Evolutionary conservation across 2,329 filamentous ascomycete genomes (phyloP).

Genomic region (Talaromyces rugulosus): DNA sequence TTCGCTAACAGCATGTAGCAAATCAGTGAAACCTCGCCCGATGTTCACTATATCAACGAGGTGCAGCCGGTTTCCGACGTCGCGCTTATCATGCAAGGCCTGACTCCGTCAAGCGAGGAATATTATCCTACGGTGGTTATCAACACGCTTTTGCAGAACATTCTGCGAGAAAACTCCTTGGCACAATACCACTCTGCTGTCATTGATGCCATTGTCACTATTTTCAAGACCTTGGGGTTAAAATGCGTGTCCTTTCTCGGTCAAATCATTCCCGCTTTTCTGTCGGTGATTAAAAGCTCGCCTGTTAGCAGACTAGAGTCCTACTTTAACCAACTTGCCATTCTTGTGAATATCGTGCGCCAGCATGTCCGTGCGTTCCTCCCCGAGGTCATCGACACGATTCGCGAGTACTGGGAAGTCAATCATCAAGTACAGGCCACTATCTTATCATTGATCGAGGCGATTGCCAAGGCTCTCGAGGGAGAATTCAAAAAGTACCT

Average conservation of each 20-base stretch:
- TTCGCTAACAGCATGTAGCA: slow-evolving; percentile 45
- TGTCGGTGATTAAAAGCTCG: slow-evolving; percentile 81
- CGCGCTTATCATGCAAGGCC: slow-evolving; percentile 93
- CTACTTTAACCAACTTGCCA: slow-evolving; percentile 95
- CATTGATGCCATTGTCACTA: slow-evolving; percentile 97
- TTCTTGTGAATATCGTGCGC: slow-evolving; percentile 88
- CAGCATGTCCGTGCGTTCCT: slow-evolving; percentile 94
- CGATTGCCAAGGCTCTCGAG: slow-evolving; percentile 87
- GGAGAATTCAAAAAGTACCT: slow-evolving; percentile 98
- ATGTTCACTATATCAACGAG: slow-evolving; percentile 67
- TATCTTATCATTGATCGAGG: slow-evolving; percentile 86
- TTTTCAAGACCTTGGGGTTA: slow-evolving; percentile 91
- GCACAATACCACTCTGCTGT: slow-evolving; percentile 88
- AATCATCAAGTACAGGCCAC: slow-evolving; percentile 80
- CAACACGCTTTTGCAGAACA: slow-evolving; percentile 80
- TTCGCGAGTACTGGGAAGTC: slow-evolving; percentile 86
- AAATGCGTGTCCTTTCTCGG: slow-evolving; percentile 95
- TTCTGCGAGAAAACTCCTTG: slow-evolving; percentile 85
- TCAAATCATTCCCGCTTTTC: slow-evolving; percentile 90
- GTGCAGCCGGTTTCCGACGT: slow-evolving; percentile 80
- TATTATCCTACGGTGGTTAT: slow-evolving; percentile 98
- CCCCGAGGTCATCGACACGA: slow-evolving; percentile 76
- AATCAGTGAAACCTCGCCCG: slow-evolving; percentile 83
- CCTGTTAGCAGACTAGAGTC: slow-evolving; percentile 76
- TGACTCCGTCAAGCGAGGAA: slow-evolving; percentile 94